phyloP scores from a whole-genome alignment of 2,329 filamentous ascomycete species.

The Xylariaceae sp. region DNA sequence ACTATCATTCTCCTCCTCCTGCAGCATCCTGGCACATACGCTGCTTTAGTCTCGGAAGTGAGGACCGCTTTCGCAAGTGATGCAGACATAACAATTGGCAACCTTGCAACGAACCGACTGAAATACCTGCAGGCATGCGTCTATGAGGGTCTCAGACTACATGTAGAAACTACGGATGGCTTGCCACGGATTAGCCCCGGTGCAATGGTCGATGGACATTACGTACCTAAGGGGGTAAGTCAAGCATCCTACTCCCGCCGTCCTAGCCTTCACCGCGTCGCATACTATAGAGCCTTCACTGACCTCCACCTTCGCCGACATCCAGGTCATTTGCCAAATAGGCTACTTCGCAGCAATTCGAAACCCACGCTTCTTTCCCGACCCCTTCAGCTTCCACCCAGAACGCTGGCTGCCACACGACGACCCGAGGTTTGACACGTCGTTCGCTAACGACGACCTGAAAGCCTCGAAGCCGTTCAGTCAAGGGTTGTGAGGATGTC shows the following conservation, averaged over 20 bases:
- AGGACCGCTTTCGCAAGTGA: slow-evolving; percentile 14
- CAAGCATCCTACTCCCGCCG: not conserved
- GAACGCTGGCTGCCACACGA: slow-evolving; percentile 16
- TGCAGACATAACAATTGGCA: slow-evolving; percentile 22
- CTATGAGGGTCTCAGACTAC: slow-evolving; percentile 20
- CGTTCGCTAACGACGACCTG: slow-evolving; percentile 5
- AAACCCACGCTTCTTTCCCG: slow-evolving; percentile 14
- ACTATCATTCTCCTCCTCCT: slow-evolving; percentile 13
- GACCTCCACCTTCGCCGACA: not conserved
- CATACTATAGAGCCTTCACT: not conserved
- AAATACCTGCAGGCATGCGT: slow-evolving; percentile 21
- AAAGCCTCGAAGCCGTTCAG: slow-evolving; percentile 17
- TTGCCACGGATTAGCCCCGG: slow-evolving; percentile 25
- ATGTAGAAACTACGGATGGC: slow-evolving; percentile 13
- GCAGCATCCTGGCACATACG: slow-evolving; percentile 7
- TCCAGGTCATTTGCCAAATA: slow-evolving; percentile 12
- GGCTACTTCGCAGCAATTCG: slow-evolving; percentile 9
- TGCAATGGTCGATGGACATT: slow-evolving; percentile 23
- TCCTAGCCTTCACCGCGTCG: not conserved
- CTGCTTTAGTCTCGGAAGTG: slow-evolving; percentile 16
- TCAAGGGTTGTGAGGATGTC: slow-evolving; percentile 13
- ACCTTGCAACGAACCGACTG: slow-evolving; percentile 13
- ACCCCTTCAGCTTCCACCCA: slow-evolving; percentile 11
- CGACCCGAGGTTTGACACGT: slow-evolving; percentile 14
- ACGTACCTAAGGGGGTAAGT: slow-evolving; percentile 16